Base-by-base conservation (phyloP, 83 land plant species). In the Thuja plicata region DNA sequence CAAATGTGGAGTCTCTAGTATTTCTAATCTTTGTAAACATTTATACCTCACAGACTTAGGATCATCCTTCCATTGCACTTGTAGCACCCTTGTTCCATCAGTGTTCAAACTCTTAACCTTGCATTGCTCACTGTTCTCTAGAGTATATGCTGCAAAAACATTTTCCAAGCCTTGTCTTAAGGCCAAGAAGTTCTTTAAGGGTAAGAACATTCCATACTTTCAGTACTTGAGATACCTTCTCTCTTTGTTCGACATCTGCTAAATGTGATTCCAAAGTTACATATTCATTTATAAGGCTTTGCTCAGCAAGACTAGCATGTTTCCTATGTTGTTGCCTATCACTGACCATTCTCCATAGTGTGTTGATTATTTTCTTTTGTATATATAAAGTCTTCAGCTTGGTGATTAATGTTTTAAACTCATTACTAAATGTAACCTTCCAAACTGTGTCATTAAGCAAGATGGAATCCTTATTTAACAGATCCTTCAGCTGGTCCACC, bases 171-270 rank as follows among this genome's bases (percentile, higher is more conserved):
- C 52, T 71, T 60, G 91, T 2, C 66, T n/a, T 79, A 62, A 94
- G 80, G 80, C 84, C 84, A 41, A 90, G 92, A 32, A 96, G 76
- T 24, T 90, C 89, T 32, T 85, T 88, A 30, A 87, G 35, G 15
- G 89, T 87, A 11, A 96, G 76, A 40, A 94, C 40, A 86, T 96
- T 92, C 97, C 97, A 96, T n/a, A 94, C 88, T 81, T 90, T 96
- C 30, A 96, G 50, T 15, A 96, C 90, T 81, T 96, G 97, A 1
- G 60, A 41, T 30, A 89, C 89, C 46, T 13, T 15, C 48, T 52
- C 46, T 30, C 93, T 89, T 66, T 90, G 91, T 38, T 88, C 87
- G 17, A 96, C 85, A 87, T 95, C 97, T 87, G 92, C 78, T 55
- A 95, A 84, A 88, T 88, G 91, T 3, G 91, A 35, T 15, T 87